These are phyloP conservation scores for Trichocladium uniseriatum DNA, from an alignment of 495 filamentous ascomycete genomes.

Conservation along the genomic window DNA sequence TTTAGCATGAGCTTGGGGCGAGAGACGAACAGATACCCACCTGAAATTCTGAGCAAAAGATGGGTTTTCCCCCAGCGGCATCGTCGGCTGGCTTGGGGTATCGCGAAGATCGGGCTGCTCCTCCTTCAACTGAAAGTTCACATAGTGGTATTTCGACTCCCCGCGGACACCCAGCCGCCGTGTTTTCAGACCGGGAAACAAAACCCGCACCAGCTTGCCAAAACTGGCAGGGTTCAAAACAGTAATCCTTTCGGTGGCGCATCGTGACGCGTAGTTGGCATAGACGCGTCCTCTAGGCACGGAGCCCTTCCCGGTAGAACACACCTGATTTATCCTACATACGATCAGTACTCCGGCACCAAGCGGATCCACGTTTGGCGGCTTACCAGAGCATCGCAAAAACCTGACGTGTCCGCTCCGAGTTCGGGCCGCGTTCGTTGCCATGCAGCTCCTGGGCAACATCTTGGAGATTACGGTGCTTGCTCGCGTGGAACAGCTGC, in stretches of 20 bases:
- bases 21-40: slow-evolving; percentile 18
- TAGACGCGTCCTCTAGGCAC: slow-evolving; percentile 90
- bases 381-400: slow-evolving; percentile 95
- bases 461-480: slow-evolving; percentile 64
- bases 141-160: slow-evolving; percentile 98
- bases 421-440: slow-evolving; percentile 58
- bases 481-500: slow-evolving; percentile 68
- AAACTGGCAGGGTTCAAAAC: slow-evolving; percentile 94
- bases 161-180: slow-evolving; percentile 85
- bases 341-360: slow-evolving; percentile 10
- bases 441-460: slow-evolving; percentile 68
- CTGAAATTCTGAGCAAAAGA: slow-evolving; percentile 34
- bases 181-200: slow-evolving; percentile 91
- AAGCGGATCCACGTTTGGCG: neutral
- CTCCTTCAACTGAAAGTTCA: slow-evolving; percentile 67
- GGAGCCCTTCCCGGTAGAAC: slow-evolving; percentile 68
- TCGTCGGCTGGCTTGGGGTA: slow-evolving; percentile 22
- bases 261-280: slow-evolving; percentile 81
- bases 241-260: slow-evolving; percentile 83
- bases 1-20: slow-evolving; percentile 1
- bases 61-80: slow-evolving; percentile 31
- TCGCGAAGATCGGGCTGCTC: slow-evolving; percentile 46
- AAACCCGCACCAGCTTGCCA: slow-evolving; percentile 90
- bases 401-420: slow-evolving; percentile 90
- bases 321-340: slow-evolving; percentile 71